phyloP scores from a whole-genome alignment of 441 rosid genomes.

The Brassica hybrid region DNA sequence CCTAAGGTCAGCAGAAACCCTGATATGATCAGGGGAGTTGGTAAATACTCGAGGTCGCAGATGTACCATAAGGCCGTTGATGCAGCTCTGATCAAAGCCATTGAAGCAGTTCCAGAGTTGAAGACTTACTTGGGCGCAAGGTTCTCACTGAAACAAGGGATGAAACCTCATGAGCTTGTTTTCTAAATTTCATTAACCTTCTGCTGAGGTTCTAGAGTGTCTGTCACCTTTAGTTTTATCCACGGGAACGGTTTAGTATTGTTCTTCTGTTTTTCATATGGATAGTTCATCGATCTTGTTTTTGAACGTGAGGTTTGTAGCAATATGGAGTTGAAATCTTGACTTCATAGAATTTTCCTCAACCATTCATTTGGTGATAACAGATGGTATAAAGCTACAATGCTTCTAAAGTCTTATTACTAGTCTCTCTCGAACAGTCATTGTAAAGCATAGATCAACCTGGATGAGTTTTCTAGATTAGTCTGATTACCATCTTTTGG shows the following conservation, averaged over 20 bases:
- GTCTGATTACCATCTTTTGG: slow-evolving; percentile 25
- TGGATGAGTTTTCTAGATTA: slow-evolving; percentile 4
- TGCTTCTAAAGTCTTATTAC: too few relatives aligned
- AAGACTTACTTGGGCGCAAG: slow-evolving; percentile 56
- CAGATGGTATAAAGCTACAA: too few relatives aligned
- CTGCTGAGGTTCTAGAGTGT: slow-evolving; percentile 1
- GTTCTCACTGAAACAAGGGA: slow-evolving; percentile 62
- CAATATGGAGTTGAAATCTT: too few relatives aligned
- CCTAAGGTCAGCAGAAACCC: slow-evolving; percentile 65
- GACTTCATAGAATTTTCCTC: too few relatives aligned
- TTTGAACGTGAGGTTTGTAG: too few relatives aligned
- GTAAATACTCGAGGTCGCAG: slow-evolving; percentile 75
- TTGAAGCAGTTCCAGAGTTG: slow-evolving; percentile 54
- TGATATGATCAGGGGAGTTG: slow-evolving; percentile 73
- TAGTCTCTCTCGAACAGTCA: too few relatives aligned
- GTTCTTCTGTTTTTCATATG: background rate
- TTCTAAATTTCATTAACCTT: slow-evolving; percentile 43
- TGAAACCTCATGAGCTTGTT: slow-evolving; percentile 67
- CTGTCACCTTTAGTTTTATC: background rate
- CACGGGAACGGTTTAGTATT: slow-evolving; percentile 5
- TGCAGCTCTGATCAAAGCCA: slow-evolving; percentile 46
- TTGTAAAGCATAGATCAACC: background rate
- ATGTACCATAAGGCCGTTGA: slow-evolving; percentile 78
- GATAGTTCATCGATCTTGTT: too few relatives aligned
- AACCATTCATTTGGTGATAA: too few relatives aligned